Conservation (phyloP, 2,329 filamentous ascomycete species). For the Cyphellophora attinorum region DNA sequence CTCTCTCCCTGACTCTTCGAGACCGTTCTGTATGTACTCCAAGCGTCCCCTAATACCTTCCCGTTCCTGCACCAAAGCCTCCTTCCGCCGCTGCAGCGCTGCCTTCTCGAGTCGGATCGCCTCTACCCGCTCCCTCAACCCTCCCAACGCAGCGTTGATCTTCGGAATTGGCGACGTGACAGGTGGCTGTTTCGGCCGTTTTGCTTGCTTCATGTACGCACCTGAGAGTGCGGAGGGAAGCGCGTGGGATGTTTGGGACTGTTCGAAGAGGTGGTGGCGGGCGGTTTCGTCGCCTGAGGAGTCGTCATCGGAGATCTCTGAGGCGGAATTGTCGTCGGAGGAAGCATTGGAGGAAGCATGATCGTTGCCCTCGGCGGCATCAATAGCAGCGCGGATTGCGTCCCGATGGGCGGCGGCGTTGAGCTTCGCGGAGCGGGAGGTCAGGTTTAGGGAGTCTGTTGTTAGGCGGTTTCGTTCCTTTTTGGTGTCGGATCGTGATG, state of each 20-base stretch:
- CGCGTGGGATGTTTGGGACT: constrained; percentile 76
- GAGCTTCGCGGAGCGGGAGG: constrained; percentile 36
- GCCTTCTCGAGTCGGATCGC: constrained; percentile 11
- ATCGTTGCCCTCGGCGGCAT: constrained; percentile 60
- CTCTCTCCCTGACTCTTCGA: constrained; percentile 15
- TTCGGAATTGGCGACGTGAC: constrained; percentile 16
- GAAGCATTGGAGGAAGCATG: too few relatives aligned
- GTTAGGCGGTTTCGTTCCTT: background rate
- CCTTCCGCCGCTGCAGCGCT: constrained; percentile 9
- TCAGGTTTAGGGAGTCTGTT: background rate
- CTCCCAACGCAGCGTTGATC: constrained; percentile 12
- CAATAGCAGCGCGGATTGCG: constrained; percentile 76
- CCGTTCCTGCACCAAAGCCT: constrained; percentile 10
- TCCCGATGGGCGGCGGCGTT: constrained; percentile 48
- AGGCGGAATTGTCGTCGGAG: constrained; percentile 54
- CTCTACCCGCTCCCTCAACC: constrained; percentile 14
- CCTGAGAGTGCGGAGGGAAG: constrained; percentile 47
- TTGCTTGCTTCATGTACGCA: constrained; percentile 7
- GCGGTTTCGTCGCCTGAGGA: constrained; percentile 46
- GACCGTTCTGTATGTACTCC: constrained; percentile 12
- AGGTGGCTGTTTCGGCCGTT: constrained; percentile 13
- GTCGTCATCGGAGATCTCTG: constrained; percentile 44
- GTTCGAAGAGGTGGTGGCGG: constrained; percentile 71
- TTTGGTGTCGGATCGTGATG: background rate
- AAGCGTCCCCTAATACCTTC: constrained; percentile 11